Base-by-base conservation (phyloP, 2,329 filamentous ascomycete species). In the Talaromyces sp. region DNA sequence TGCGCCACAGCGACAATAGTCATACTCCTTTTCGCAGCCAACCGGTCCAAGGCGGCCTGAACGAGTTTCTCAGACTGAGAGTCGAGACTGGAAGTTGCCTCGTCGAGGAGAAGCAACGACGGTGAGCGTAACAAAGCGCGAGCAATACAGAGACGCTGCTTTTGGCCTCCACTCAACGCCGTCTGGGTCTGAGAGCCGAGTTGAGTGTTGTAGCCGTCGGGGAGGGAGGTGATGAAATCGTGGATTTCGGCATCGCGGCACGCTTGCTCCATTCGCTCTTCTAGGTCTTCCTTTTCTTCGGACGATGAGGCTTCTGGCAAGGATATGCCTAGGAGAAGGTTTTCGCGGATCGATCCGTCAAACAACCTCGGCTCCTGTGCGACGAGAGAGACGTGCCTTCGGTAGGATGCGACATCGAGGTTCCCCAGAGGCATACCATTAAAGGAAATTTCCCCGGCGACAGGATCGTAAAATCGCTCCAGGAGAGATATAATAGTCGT, bases 1-100 rank as follows among this genome's bases (percentile, higher is more conserved):
- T 93, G 91, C 1, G 91, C 91, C 11, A 95, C 89, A 2, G 89
- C 89, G 3, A 95, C 80, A 63, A 90, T 90, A 1, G 91, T 85
- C 59, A 73, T 69, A 32, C 69, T 3, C 81, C 81, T 0, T 85
- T 86, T 36, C 66, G 71, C 49, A 80, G 80, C 77, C 6, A 91
- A 69, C 88, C 62, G 86, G 11, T 91, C 87, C 69, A 93, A 85
- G 0, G 89, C 88, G 0, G 78, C 79, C 72, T 93, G 87, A 10
- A 91, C 85, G 0, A 87, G 76, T 64, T 83, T 83, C 70, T 91
- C 88, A 0, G 83, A 86, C 67, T 88, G 83, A 0, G 85, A 86
- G 65, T 91, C 88, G 0, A 91, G 78, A 57, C 78, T 81, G 1
- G 77, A 81, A 0, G 84, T 87, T 3, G 85, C 84, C 69, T 87